Conservation (phyloP, 257 asterid genomes). For the Ajuga chamaepitys region DNA sequence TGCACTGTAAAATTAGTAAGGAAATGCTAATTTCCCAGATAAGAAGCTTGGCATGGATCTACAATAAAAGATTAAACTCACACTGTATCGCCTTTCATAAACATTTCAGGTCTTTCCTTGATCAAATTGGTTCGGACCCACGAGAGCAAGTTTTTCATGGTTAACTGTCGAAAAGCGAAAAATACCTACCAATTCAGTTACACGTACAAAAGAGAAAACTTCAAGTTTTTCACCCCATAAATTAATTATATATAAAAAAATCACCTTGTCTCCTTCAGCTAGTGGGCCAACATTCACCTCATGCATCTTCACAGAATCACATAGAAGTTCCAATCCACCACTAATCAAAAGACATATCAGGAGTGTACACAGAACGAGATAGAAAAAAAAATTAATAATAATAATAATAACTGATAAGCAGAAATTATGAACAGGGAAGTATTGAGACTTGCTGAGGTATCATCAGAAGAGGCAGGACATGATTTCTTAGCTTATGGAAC, state of each 20-base stretch:
- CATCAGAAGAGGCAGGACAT: too few relatives aligned
- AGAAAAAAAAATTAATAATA: neutral
- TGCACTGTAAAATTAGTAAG: neutral
- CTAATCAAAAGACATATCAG: conserved; percentile 29
- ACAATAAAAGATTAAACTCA: conserved; percentile 34
- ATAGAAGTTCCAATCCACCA: conserved; percentile 93
- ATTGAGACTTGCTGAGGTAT: neutral
- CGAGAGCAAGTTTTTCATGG: conserved; percentile 71
- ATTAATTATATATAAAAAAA: neutral
- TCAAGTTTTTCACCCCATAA: neutral
- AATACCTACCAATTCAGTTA: too few relatives aligned
- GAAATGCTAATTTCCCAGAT: neutral
- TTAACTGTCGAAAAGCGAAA: conserved; percentile 39
- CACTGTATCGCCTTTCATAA: conserved; percentile 96
- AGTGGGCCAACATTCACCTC: conserved; percentile 52
- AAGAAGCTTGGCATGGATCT: neutral
- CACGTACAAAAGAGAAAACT: neutral
- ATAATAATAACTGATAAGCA: neutral
- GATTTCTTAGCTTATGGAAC: neutral
- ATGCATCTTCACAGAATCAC: conserved; percentile 85
- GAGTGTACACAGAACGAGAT: neutral
- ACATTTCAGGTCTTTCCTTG: conserved; percentile 99
- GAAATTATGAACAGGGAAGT: neutral
- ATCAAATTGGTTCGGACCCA: conserved; percentile 89
- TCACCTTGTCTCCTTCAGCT: conserved; percentile 57